Base-by-base conservation (phyloP, 805 yeast species). In the Zygotorulaspora florentina region DNA sequence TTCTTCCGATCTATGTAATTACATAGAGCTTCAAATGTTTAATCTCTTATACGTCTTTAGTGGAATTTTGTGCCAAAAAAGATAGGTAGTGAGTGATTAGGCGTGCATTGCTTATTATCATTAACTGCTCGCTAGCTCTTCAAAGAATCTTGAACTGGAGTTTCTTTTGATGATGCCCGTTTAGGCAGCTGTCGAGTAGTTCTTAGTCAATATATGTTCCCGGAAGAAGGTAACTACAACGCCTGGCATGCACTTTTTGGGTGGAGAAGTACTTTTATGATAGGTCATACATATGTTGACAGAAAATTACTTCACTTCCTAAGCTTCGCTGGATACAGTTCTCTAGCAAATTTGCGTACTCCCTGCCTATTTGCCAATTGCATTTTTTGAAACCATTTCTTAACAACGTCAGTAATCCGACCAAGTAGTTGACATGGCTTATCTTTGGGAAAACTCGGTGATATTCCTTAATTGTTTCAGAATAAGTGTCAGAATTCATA, bases 321-420 rank as follows among this genome's bases (percentile, higher is more conserved):
- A 73, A 62, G 48, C 78, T 69, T 52, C 85, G 62, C 40, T 71
- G 70, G 27, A 71, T 71, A 59, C 83, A 79, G 54, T 77, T 76
- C 39, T 64, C 57, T 39, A 80, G 61, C 50, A 80, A 61, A 40
- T 71, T 69, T 0, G 81, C 73, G 47, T 75, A 69, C 56, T 80
- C 86, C 39, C 62, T 63, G n/a, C 79, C 80, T 45, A 79, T 65
- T 34, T 75, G 74, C 77, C 80, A 80, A 35, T 69, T 67, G 40
- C 75, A 68, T 15, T 57, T 62, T 25, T 55, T 55, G 46, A 74
- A 64, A 31, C 65, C 60, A 17, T 62, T 59, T 8, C 74, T 67
- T 17, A 76, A 66, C 45, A 76, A 49, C 43, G 67, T 68, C 49
- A 81, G 58, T 35, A 83, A 58, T 1, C 87, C 87, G 6, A 75